These are phyloP conservation scores for Adansonia rubrostipa DNA, from an alignment of 441 rosid genomes.

Conservation along the genomic window DNA sequence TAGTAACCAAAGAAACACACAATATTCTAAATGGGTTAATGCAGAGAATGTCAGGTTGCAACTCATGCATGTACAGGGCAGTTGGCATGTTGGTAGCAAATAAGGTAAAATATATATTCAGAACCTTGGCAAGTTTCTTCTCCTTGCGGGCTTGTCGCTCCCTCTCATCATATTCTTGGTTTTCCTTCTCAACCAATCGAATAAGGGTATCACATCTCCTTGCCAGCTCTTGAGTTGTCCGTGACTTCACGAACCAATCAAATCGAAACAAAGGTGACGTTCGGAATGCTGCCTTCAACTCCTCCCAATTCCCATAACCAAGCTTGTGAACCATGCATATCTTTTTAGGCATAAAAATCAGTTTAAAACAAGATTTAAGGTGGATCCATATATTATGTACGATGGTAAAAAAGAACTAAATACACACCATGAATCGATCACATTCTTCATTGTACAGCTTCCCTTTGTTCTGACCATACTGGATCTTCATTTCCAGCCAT, in stretches of 20 bases:
- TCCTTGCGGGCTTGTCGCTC: constrained; percentile 98
- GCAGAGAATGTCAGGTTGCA: not conserved
- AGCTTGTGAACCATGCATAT: constrained; percentile 99
- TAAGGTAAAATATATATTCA: not conserved
- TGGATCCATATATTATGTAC: not conserved
- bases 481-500: constrained; percentile 97
- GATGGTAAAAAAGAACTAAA: not conserved
- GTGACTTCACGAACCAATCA: constrained; percentile 98
- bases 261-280: constrained; percentile 87
- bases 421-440: constrained; percentile 89
- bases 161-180: constrained; percentile 94
- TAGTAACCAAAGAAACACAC: not conserved
- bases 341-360: constrained; percentile 43
- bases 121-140: constrained; percentile 96
- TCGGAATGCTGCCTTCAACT: constrained; percentile 87
- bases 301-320: constrained; percentile 99
- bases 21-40: not conserved
- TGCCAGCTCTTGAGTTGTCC: constrained; percentile 91
- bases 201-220: constrained; percentile 97
- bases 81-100: not conserved
- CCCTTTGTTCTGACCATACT: constrained; percentile 99
- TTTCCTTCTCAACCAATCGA: constrained; percentile 97
- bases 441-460: constrained; percentile 98
- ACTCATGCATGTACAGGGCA: not conserved
- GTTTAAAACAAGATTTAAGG: not conserved